Conservation (phyloP, 345 rosid species). For the Acer saccharum region DNA sequence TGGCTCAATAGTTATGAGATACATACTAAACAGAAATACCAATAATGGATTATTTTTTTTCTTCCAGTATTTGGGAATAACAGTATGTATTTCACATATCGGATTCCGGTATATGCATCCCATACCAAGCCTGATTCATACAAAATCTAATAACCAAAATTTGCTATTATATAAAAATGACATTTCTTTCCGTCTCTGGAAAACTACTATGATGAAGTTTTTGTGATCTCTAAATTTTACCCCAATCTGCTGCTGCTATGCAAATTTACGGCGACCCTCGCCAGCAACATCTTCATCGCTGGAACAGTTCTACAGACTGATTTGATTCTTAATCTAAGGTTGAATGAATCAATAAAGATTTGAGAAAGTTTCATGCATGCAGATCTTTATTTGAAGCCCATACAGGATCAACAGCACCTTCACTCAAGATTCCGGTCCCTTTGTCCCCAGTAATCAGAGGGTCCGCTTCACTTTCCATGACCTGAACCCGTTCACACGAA, state of each 20-base stretch:
- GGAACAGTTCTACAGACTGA: constrained; percentile 30
- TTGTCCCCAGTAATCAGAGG: constrained; percentile 74
- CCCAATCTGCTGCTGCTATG: constrained; percentile 16
- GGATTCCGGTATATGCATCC: constrained; percentile 26
- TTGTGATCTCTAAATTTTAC: constrained; percentile 22
- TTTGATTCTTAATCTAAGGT: constrained; percentile 16
- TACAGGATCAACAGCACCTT: constrained; percentile 57
- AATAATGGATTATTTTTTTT: not conserved
- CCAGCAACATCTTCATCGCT: constrained; percentile 57
- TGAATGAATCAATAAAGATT: constrained; percentile 18
- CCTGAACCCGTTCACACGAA: constrained; percentile 38
- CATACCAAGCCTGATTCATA: constrained; percentile 26
- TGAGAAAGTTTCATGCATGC: constrained; percentile 54
- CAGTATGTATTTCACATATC: constrained; percentile 23
- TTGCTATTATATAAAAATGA: constrained; percentile 27
- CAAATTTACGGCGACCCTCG: constrained; percentile 2
- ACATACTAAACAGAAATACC: constrained; percentile 4
- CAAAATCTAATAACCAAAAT: constrained; percentile 29
- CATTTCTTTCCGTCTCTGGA: constrained; percentile 22
- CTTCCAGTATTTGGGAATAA: not conserved
- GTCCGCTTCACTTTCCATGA: constrained; percentile 79
- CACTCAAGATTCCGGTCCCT: constrained; percentile 67
- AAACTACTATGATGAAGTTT: constrained; percentile 21
- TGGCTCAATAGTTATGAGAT: not conserved
- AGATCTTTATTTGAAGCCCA: constrained; percentile 95